Evolutionary conservation across 2,329 filamentous ascomycete genomes (phyloP), one percentile per base, ranked within the genome.

Genomic region (Penicillium psychrosexuale): DNA sequence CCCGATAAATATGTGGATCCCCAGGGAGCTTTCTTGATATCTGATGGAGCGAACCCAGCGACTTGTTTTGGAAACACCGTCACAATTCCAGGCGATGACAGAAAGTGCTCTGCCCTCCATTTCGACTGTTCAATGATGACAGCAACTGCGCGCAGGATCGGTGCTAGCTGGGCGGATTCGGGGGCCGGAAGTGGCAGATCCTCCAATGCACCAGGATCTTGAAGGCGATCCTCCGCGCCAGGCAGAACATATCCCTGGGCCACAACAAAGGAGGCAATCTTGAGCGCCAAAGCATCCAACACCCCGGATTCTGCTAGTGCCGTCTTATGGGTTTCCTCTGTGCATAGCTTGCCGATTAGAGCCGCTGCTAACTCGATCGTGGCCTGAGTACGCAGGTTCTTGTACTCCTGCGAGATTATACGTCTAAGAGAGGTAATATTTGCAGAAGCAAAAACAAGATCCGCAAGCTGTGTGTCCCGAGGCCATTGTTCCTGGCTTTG

Each of bases 101-200:
- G 74, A 46, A 90, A 81, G 64, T 90, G 83, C 60, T 87, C 87
- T 9, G 90, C 86, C 51, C 91, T 84, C 71, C 87, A 89, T 62
- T 86, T 87, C 0, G 93, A 97, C 64, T 90, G 84, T 57, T 86
- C 83, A 47, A 96, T 83, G 45, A 97, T 88, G 43, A 86, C 82
- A 19, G 86, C 82, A 47, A 96, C 83, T 0, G 92, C 90, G 58
- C 91, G 87, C 7, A 97, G 75, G 17, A 96, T 82, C 9, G 85
- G 84, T 1, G 85, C 81, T 37, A 96, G 74, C 56, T 82, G 83
- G 27, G 83, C 78, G 15, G 77, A 78, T 13, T 79, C 75, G 2
- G 83, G 81, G 8, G 89, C 84, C 24, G 87, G 78, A 3, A 80
- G 74, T 3, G 88, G 88, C 44, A 90, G 80, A 19, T 79, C 77